phyloP scores from a whole-genome alignment of 2,329 filamentous ascomycete species.

The Coniochaeta prunicola region DNA sequence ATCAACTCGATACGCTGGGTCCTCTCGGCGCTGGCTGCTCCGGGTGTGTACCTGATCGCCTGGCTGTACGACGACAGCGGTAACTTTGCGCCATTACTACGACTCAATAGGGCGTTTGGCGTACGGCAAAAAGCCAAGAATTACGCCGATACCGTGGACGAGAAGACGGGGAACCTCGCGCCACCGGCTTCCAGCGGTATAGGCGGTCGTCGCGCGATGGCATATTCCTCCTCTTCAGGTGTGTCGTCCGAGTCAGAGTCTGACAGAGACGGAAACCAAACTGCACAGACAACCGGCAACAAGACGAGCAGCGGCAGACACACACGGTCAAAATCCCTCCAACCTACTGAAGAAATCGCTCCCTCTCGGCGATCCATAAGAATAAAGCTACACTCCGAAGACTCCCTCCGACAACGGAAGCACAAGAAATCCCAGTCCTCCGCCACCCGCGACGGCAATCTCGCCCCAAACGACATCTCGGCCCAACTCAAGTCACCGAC shows the following conservation, averaged over 20 bases:
- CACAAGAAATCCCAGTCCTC: conserved; percentile 53
- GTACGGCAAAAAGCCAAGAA: conserved; percentile 36
- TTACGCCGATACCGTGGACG: conserved; percentile 19
- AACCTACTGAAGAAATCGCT: conserved; percentile 54
- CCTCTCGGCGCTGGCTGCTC: conserved; percentile 69
- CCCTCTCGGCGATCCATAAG: conserved; percentile 74
- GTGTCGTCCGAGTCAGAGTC: conserved; percentile 66
- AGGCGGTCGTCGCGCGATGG: conserved; percentile 22
- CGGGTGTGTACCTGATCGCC: conserved; percentile 74
- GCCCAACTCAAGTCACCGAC: conserved; percentile 91
- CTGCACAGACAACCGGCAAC: conserved; percentile 12
- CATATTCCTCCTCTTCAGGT: conserved; percentile 53
- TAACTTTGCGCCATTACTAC: conserved; percentile 69
- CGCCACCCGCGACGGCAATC: conserved; percentile 29
- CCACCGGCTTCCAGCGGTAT: conserved; percentile 14
- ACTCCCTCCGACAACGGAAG: conserved; percentile 65
- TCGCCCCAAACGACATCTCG: conserved; percentile 47
- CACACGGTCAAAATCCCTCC: conserved; percentile 55
- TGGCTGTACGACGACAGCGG: conserved; percentile 78
- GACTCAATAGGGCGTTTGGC: conserved; percentile 59
- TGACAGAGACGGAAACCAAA: conserved; percentile 30
- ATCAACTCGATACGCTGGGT: conserved; percentile 73
- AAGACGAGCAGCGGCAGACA: conserved; percentile 30
- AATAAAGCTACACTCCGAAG: conserved; percentile 83
- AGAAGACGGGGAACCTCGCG: conserved; percentile 19